These are phyloP conservation scores for Pseudonectria foliicola DNA, from an alignment of 2,329 filamentous ascomycete species.

Conservation along the genomic window DNA sequence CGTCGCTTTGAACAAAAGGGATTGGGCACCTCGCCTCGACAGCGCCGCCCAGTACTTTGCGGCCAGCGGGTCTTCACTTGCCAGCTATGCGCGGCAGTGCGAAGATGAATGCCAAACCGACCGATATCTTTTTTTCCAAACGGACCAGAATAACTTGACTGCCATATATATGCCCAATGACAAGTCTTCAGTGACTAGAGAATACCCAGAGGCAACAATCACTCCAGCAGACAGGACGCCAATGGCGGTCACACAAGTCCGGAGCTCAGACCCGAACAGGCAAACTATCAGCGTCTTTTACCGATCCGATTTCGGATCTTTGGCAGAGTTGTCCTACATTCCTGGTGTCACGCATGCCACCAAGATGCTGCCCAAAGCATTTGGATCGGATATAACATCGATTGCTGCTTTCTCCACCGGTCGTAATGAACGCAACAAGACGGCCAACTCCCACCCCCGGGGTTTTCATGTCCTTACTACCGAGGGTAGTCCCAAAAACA, in stretches of 20 bases:
- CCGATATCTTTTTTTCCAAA: slow-evolving; percentile 3
- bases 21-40: slow-evolving; percentile 1
- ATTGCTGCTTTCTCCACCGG: slow-evolving; percentile 3
- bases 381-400: background rate
- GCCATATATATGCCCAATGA: background rate
- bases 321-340: slow-evolving; percentile 1
- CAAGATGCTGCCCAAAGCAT: background rate
- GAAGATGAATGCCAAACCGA: background rate
- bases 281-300: slow-evolving; percentile 2
- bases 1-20: background rate
- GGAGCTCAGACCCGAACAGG: background rate
- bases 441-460: background rate
- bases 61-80: background rate
- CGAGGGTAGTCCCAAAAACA: background rate
- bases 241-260: background rate
- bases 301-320: slow-evolving; percentile 1
- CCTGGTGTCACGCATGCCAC: background rate
- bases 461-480: slow-evolving; percentile 3
- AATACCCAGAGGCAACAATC: background rate
- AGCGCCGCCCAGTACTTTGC: background rate
- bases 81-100: slow-evolving; percentile 3
- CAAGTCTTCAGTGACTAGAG: background rate
- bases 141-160: background rate
- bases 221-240: background rate
- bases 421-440: background rate